Percentiles rank a stretch among this genome's conserved stretches.
Conservation (phyloP, 192 early-diverging fungal species). For the Backusella westeae region DNA sequence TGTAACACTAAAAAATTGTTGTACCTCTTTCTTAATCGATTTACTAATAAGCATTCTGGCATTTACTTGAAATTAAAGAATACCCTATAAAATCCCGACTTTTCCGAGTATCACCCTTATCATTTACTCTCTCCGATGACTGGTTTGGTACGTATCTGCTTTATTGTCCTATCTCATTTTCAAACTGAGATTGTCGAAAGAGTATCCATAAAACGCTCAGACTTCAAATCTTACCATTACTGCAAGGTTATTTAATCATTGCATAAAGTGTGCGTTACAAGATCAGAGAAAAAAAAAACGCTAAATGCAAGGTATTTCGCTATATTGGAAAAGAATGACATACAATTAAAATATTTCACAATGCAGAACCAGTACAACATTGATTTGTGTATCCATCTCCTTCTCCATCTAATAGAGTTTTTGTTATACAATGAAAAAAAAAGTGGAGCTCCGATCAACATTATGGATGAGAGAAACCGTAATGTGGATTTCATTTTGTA, state of each 20-base stretch:
- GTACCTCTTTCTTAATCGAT: neutral
- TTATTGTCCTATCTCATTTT: neutral
- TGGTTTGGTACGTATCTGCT: neutral
- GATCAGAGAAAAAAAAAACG: neutral
- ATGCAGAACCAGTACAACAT: slow-evolving; percentile 11
- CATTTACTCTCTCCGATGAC: neutral
- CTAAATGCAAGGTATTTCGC: neutral
- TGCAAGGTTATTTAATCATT: neutral
- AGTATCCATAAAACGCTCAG: neutral
- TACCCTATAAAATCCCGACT: neutral
- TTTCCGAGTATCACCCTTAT: slow-evolving; percentile 15
- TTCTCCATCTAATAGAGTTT: neutral
- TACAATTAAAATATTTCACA: slow-evolving; percentile 15
- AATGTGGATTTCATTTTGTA: neutral
- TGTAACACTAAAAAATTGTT: neutral
- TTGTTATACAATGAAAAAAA: neutral
- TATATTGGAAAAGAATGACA: slow-evolving; percentile 5
- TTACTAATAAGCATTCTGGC: neutral
- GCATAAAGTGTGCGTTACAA: neutral
- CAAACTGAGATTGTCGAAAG: neutral
- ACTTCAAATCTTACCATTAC: neutral
- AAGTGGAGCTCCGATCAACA: neutral
- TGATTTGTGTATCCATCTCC: slow-evolving; percentile 13
- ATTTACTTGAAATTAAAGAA: slow-evolving; percentile 1
- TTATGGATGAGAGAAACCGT: neutral